These are phyloP conservation scores for Narthecium ossifragum DNA, from an alignment of 106 monocot genomes.

Conservation along the genomic window DNA sequence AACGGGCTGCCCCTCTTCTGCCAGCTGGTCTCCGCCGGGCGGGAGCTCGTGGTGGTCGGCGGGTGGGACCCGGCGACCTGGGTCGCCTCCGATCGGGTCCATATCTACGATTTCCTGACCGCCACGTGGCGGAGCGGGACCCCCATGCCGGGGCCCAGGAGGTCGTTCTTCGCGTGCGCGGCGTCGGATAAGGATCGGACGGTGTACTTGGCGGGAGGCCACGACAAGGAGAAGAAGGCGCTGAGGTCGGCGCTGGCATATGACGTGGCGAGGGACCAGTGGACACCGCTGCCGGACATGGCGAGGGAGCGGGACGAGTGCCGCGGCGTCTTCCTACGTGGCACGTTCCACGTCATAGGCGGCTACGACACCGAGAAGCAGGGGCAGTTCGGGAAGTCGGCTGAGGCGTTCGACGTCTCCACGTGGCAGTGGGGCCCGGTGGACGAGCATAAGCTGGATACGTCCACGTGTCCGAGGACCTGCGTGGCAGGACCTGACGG, in stretches of 20 bases:
- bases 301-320: slow-evolving; percentile 58
- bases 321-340: slow-evolving; percentile 33
- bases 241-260: slow-evolving; percentile 54
- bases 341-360: slow-evolving; percentile 39
- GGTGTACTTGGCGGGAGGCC: slow-evolving; percentile 69
- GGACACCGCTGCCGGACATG: slow-evolving; percentile 53
- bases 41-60: slow-evolving; percentile 28
- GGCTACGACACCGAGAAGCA: slow-evolving; percentile 54
- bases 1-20: slow-evolving; percentile 48
- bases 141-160: slow-evolving; percentile 34
- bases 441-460: slow-evolving; percentile 31
- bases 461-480: slow-evolving; percentile 13
- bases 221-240: slow-evolving; percentile 80
- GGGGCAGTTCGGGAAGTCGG: slow-evolving; percentile 25
- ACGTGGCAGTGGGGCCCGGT: slow-evolving; percentile 16
- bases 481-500: slow-evolving; percentile 28
- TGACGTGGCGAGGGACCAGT: slow-evolving; percentile 53
- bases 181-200: slow-evolving; percentile 12
- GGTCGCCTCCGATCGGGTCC: slow-evolving; percentile 31
- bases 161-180: slow-evolving; percentile 67
- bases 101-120: slow-evolving; percentile 41
- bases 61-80: slow-evolving; percentile 46
- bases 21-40: slow-evolving; percentile 24
- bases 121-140: slow-evolving; percentile 35
- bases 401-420: slow-evolving; percentile 15